Conservation (phyloP, 805 yeast genomes). For the Hemisphaericaspora nanyangensis region DNA sequence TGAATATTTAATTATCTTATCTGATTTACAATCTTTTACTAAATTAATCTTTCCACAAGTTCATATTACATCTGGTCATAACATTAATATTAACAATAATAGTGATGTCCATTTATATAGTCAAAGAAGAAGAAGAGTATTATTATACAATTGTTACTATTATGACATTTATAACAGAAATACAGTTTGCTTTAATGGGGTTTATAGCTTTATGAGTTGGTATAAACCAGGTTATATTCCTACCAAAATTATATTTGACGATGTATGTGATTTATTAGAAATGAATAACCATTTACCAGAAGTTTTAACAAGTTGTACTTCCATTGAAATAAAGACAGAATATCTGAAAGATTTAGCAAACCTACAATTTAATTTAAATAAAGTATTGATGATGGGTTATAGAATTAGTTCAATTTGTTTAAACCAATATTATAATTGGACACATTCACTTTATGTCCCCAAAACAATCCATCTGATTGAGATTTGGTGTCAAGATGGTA, state of each 20-base stretch:
- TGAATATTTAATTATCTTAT: too few relatives aligned
- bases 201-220: not conserved
- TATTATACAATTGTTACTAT: too few relatives aligned
- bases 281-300: not conserved
- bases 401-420: not conserved
- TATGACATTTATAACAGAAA: not conserved
- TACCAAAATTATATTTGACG: not conserved
- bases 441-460: not conserved
- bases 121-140: too few relatives aligned
- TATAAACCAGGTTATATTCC: not conserved
- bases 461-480: not conserved
- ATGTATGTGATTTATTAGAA: not conserved
- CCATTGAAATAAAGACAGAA: slow-evolving; percentile 1
- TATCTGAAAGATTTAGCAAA: not conserved
- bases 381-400: slow-evolving; percentile 1
- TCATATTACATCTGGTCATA: not conserved
- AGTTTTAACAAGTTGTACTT: not conserved
- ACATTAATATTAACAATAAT: not conserved
- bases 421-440: not conserved
- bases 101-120: too few relatives aligned
- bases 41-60: not conserved
- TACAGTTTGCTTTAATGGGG: too few relatives aligned
- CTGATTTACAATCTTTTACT: not conserved
- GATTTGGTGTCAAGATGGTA: not conserved
- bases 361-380: not conserved